Evolutionary conservation across 805 yeast genomes (phyloP), one percentile per base, ranked within the genome.

Genomic region (Candida ovalis): DNA sequence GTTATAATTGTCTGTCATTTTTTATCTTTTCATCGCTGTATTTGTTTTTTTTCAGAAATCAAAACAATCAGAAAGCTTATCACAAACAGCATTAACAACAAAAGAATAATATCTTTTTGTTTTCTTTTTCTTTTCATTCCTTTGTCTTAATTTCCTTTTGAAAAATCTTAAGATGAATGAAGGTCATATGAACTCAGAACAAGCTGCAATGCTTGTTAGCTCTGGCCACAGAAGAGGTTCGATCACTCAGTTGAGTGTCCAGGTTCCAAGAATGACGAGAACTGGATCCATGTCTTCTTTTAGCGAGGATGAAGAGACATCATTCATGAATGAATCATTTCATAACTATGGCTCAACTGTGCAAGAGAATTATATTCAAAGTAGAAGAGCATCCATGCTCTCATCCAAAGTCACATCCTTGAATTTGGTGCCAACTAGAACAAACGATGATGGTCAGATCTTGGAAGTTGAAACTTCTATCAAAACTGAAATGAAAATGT

Each of bases 381-480:
- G 50, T 32, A 45, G 64, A 45, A 51, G 68, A 44, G 64, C 61
- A 1, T 59, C 66, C 1, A 53, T 63, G 43, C 47, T 55, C 2
- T 58, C 62, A 1, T 43, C 51, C 4, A 50, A 45, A 25, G 28
- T 52, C 4, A 48, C 48, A 3, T 28, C 38, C 2, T 40, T 54
- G 17, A 49, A 57, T 25, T 35, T 58, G 38, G 54, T 55, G 4
- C 56, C 63, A 12, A 46, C 55, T 7, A 56, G 54, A 37, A 47
- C 56, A 9, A 51, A 46, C 25, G 59, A 59, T 43, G 57, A 55
- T 9, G 63, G 62, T 7, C 43, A 57, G 30, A 49, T 55, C 13
- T 60, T 56, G 17, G 81, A 76, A 48, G 73, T 75, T 0, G 74
- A 71, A 33, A 77, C 82, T 0, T 48, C 49, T 12, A 27, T 66